A percentile compares a stretch with the other conserved stretches of the same genome.
phyloP scores from a whole-genome alignment of 2,329 filamentous ascomycete genomes.

The Microdochium bolleyi region DNA sequence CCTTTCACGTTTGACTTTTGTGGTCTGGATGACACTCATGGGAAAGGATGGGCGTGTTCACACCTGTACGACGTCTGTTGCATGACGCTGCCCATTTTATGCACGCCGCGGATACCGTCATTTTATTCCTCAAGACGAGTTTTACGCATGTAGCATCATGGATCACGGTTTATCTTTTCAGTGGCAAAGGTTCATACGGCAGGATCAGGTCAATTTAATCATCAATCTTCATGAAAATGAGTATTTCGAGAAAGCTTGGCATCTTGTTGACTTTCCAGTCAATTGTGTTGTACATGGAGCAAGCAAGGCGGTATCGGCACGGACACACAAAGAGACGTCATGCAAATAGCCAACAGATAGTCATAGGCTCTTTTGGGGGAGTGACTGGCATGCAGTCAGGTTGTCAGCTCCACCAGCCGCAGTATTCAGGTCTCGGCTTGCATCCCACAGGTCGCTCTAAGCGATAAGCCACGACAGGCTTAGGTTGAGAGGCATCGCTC shows the following conservation, averaged over 20 bases:
- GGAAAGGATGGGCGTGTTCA: neutral
- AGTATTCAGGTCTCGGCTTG: too few species aligned
- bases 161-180: neutral
- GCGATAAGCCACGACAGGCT: too few species aligned
- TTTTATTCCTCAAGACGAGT: neutral
- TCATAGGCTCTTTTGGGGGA: neutral
- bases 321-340: neutral
- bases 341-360: too few species aligned
- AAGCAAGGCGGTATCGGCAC: too few species aligned
- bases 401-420: neutral
- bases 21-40: constrained; percentile 2
- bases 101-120: neutral
- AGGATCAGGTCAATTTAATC: neutral
- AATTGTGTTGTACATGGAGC: too few species aligned
- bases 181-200: neutral
- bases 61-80: neutral
- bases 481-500: too few species aligned
- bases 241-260: too few species aligned
- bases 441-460: too few species aligned
- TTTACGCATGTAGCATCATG: neutral
- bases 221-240: neutral
- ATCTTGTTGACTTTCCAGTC: too few species aligned
- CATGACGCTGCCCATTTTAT: neutral
- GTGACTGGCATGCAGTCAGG: neutral
- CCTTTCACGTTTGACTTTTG: constrained; percentile 2